Percentiles rank a stretch among this genome's conserved stretches.
Conservation (phyloP, 1,284 basidiomycete genomes). For the Bondarzewia mesenterica region DNA sequence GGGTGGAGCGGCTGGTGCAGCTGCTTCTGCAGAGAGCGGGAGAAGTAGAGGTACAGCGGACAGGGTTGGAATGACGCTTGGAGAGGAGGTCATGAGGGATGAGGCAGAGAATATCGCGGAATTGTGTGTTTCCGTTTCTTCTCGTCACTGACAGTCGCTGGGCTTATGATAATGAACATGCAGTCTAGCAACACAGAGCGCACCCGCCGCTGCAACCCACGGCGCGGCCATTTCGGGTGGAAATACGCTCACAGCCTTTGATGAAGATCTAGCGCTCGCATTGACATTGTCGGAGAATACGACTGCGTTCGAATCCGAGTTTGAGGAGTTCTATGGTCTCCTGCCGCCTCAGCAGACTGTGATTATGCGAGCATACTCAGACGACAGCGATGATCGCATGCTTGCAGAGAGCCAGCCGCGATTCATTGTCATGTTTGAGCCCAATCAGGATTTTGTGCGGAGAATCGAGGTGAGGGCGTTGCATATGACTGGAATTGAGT, state of each 20-base stretch:
- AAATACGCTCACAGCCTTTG: constrained; percentile 15
- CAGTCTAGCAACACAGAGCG: constrained; percentile 3
- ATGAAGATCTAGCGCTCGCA: constrained; percentile 17
- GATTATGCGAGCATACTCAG: constrained; percentile 82
- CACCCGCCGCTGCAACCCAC: neutral
- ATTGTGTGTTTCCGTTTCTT: constrained; percentile 32
- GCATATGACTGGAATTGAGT: neutral
- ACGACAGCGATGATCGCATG: constrained; percentile 88
- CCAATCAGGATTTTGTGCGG: constrained; percentile 87
- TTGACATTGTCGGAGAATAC: constrained; percentile 12
- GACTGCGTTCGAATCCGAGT: constrained; percentile 34
- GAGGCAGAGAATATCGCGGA: constrained; percentile 51
- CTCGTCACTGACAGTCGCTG: neutral
- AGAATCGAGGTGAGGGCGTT: constrained; percentile 71
- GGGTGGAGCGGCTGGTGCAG: constrained; percentile 47
- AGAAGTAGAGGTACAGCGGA: constrained; percentile 16
- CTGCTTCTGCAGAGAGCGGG: constrained; percentile 11
- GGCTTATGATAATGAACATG: neutral
- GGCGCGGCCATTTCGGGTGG: neutral
- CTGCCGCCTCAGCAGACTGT: constrained; percentile 77
- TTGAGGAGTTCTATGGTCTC: constrained; percentile 79
- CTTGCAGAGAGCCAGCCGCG: constrained; percentile 85
- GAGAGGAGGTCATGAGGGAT: constrained; percentile 34
- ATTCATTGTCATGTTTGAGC: constrained; percentile 94
- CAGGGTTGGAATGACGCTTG: constrained; percentile 11